Base-by-base conservation (phyloP, 1,139 yeast genomes). In the Geotrichum cucujoidarum region DNA sequence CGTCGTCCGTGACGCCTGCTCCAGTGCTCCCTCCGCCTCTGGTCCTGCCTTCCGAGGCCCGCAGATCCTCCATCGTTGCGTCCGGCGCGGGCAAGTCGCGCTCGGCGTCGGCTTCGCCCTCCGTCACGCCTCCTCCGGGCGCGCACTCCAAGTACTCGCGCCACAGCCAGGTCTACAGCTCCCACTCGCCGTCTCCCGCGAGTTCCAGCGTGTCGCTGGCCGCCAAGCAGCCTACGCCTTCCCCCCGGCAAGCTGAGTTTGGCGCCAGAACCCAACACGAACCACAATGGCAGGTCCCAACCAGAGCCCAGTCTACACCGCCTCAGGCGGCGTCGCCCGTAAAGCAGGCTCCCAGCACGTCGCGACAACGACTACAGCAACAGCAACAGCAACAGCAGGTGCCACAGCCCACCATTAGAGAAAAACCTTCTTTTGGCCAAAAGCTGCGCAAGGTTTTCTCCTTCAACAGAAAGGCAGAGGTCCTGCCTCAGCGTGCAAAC, bases 31-130 rank as follows among this genome's bases (percentile, higher is more conserved):
- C 51, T 33, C 47, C 51, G 8, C 55, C 59, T 27, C 48, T 62
- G 49, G 60, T 63, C 2, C 53, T 63, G 36, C 67, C 67, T 2
- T 58, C 63, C 20, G 67, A 63, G 39, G 53, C 54, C 13, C 56
- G 66, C 3, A 53, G 64, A 38, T 54, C 50, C 31, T 60, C 64
- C 4, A 46, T 55, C 21, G 54, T 53, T n/a, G 48, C 53, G 24
- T 6, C 27, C 27, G n/a, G n/a, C n/a, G 35, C 47, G 11, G 44
- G 36, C 45, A 52, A 53, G 35, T 56, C 60, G 14, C 40, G 49
- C 33, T 53, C 58, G 5, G 37, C 54, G 6, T 44, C 55, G 14
- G 32, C 50, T n/a, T 37, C 48, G 18, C 27, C 27, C 10, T 24
- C 27, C 10, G 47, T 52, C 5, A 42, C 47, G 30, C 53, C 48